Conservation (phyloP, 2,329 filamentous ascomycete species). For the Chalara sp. region DNA sequence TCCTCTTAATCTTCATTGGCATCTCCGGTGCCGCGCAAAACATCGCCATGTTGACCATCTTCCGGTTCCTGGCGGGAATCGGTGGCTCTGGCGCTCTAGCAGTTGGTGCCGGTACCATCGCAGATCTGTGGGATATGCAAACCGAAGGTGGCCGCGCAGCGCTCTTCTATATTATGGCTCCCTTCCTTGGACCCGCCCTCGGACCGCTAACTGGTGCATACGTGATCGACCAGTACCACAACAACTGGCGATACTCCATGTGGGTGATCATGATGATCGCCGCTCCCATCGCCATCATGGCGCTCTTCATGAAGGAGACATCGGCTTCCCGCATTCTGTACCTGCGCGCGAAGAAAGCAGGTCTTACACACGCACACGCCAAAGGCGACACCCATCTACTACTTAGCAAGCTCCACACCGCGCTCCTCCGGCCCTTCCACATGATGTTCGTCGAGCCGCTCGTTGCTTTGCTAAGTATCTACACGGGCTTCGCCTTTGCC, state of each 20-base stretch:
- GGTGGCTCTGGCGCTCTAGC: slow-evolving; percentile 41
- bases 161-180: slow-evolving; percentile 17
- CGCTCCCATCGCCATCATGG: slow-evolving; percentile 27
- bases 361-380: slow-evolving; percentile 13
- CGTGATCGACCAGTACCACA: slow-evolving; percentile 24
- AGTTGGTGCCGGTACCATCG: slow-evolving; percentile 31
- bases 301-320: slow-evolving; percentile 34
- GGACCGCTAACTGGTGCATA: slow-evolving; percentile 22
- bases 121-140: slow-evolving; percentile 39
- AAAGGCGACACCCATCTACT: slow-evolving; percentile 13
- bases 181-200: slow-evolving; percentile 21
- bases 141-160: slow-evolving; percentile 25
- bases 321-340: slow-evolving; percentile 16
- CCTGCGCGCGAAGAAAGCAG: slow-evolving; percentile 26
- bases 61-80: slow-evolving; percentile 58
- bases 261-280: slow-evolving; percentile 23
- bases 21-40: slow-evolving; percentile 49
- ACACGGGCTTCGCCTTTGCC: slow-evolving; percentile 44
- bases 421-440: slow-evolving; percentile 39
- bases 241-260: slow-evolving; percentile 19
- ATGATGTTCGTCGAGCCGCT: slow-evolving; percentile 58
- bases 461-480: slow-evolving; percentile 39
- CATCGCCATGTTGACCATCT: slow-evolving; percentile 52
- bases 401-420: slow-evolving; percentile 18
- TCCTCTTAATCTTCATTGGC: slow-evolving; percentile 54